Base-by-base conservation (phyloP, 805 yeast genomes). In the Saccharomycopsis babjevae region DNA sequence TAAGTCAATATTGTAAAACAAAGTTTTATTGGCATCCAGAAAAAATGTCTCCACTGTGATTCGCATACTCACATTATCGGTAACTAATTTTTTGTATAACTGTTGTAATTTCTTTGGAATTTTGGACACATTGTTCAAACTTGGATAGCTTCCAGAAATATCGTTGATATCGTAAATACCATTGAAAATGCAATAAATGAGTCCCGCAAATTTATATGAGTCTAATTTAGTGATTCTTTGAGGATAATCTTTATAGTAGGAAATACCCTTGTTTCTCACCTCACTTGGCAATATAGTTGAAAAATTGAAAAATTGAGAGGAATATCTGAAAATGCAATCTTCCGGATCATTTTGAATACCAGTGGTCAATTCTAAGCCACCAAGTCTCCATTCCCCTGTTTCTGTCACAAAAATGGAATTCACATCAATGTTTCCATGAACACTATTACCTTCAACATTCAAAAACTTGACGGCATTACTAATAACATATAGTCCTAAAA, bases 361-460 rank as follows among this genome's bases (percentile, higher is more conserved):
- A 3, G 86, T 78, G 40, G 83, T 72, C 0, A 85, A 71, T 71
- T 92, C 97, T 67, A 91, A 83, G 0, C 97, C 96, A 62, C 88
- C 87, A 32, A 92, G 69, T 62, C 83, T 85, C 93, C 96, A 89
- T 68, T 88, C 96, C 15, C 97, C 96, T 16, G 76, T 68, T 36
- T 77, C 79, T 59, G 81, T 86, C 16, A 89, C 83, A 69, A 75
- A 91, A 0, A 92, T 78, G 1, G 88, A 80, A 50, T 80, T 76
- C 20, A 73, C 66, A 61, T 80, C 77, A 13, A 89, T 65, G 62
- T 83, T 83, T 5, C 91, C 93, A 68, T 88, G 86, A 5, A 86
- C 74, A 30, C 86, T 81, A 5, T 76, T 68, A 40, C 82, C 82
- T 20, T 62, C 63, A 18, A 59, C 66, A 54, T 67, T 66, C 34